Evolutionary conservation across 768 basidiomycete species (phyloP).

Genomic region (Tylopilus cervinicoccineus): DNA sequence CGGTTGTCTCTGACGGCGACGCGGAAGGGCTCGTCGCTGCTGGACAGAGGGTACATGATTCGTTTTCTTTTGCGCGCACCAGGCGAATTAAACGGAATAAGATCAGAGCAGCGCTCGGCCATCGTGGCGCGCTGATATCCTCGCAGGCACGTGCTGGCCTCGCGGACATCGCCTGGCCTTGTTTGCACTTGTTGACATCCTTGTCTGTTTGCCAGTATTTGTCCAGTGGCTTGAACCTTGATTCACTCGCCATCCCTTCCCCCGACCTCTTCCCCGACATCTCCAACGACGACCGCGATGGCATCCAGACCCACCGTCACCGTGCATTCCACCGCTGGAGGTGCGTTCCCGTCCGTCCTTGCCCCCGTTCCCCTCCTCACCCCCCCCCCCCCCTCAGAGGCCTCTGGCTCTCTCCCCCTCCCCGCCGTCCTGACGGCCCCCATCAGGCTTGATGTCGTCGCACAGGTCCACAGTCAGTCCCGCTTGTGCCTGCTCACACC

Average conservation of each 20-base stretch:
- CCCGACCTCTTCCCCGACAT: constrained; percentile 31
- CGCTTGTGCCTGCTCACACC: neutral
- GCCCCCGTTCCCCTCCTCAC: neutral
- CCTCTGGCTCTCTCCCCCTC: constrained; percentile 84
- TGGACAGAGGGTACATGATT: constrained; percentile 32
- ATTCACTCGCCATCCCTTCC: constrained; percentile 10
- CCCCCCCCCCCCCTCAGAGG: constrained; percentile 52
- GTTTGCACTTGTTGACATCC: constrained; percentile 25
- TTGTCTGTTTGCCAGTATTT: constrained; percentile 18
- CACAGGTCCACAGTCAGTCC: constrained; percentile 97
- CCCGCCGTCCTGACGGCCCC: constrained; percentile 97
- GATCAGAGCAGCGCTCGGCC: neutral
- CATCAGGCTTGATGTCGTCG: constrained; percentile 97
- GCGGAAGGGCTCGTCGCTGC: constrained; percentile 31
- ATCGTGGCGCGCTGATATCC: constrained; percentile 28
- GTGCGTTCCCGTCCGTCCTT: constrained; percentile 34
- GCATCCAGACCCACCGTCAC: constrained; percentile 91
- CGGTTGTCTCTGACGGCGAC: constrained; percentile 27
- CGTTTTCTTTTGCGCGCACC: constrained; percentile 9
- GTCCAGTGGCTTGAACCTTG: constrained; percentile 32
- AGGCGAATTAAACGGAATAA: constrained; percentile 9
- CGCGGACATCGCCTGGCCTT: constrained; percentile 28
- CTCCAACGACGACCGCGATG: constrained; percentile 47
- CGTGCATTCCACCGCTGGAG: constrained; percentile 74
- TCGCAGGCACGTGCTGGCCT: constrained; percentile 24